Evolutionary conservation across 208 protist genomes (phyloP).

Genomic region (Crithidia brevicula): DNA sequence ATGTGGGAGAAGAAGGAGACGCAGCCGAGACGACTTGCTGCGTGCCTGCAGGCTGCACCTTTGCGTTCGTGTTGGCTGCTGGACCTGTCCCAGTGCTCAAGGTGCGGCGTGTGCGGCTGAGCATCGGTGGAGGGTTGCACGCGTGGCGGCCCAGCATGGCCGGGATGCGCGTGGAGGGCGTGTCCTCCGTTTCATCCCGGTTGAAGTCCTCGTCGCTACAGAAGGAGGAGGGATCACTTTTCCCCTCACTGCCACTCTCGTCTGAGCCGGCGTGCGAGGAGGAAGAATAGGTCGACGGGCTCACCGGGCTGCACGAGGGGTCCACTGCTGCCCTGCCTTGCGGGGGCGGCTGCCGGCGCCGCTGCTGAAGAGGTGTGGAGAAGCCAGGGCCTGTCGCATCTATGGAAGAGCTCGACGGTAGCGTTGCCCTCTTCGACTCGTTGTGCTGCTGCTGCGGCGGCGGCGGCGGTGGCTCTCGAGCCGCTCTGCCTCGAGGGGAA

Average conservation of each 20-base stretch:
- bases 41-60: no score
- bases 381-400: neutral
- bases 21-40: no score
- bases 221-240: neutral
- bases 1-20: neutral
- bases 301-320: slow-evolving; percentile 11
- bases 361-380: slow-evolving; percentile 14
- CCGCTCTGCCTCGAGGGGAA: neutral
- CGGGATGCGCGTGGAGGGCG: slow-evolving; percentile 26
- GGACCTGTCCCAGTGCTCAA: neutral
- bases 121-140: slow-evolving; percentile 28
- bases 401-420: neutral
- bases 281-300: slow-evolving; percentile 7
- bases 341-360: slow-evolving; percentile 7
- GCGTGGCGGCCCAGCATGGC: slow-evolving; percentile 22
- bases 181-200: slow-evolving; percentile 11
- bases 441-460: neutral
- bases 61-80: no score
- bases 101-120: slow-evolving; percentile 3
- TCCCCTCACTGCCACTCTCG: neutral
- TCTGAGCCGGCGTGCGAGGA: neutral
- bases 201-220: slow-evolving; percentile 1
- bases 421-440: neutral
- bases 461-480: neutral
- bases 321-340: neutral